A percentile compares a stretch with the other conserved stretches of the same genome.
Evolutionary conservation across 257 asterid genomes (phyloP).

Genomic region (Salvia miltiorrhiza): DNA sequence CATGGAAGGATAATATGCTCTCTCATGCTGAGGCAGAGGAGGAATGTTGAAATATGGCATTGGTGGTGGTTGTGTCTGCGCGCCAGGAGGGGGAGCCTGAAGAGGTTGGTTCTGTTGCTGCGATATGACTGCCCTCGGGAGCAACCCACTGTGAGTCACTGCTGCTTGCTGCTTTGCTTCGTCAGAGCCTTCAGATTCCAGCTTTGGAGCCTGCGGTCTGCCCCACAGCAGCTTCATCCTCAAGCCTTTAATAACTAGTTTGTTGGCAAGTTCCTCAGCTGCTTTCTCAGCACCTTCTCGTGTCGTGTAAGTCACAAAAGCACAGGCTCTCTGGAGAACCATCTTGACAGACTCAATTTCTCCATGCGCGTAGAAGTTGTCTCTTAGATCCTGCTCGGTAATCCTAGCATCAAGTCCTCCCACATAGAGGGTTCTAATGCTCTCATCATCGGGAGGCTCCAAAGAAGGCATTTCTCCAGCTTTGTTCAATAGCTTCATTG

Average conservation of each 20-base stretch:
- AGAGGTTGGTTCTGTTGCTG: conserved; percentile 85
- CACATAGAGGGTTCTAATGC: conserved; percentile 86
- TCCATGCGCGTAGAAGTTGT: conserved; percentile 89
- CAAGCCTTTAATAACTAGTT: conserved; percentile 80
- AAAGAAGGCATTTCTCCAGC: conserved; percentile 99
- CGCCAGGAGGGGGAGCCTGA: conserved; percentile 53
- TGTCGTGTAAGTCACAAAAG: conserved; percentile 87
- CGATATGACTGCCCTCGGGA: conserved; percentile 88
- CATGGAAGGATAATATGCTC: conserved; percentile 90
- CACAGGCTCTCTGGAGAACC: conserved; percentile 92
- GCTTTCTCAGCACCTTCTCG: conserved; percentile 98
- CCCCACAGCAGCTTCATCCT: conserved; percentile 97
- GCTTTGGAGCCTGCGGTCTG: conserved; percentile 72
- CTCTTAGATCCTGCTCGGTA: conserved; percentile 83
- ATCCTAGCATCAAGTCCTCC: conserved; percentile 94
- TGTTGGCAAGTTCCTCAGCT: conserved; percentile 92
- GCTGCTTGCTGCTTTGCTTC: conserved; percentile 78
- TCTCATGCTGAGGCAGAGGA: conserved; percentile 69
- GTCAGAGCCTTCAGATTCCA: conserved; percentile 61
- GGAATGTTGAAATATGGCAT: conserved; percentile 89
- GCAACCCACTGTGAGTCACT: conserved; percentile 74
- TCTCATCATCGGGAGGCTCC: conserved; percentile 95
- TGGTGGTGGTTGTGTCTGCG: conserved; percentile 49
- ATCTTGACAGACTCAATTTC: conserved; percentile 91
- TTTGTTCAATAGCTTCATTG: conserved; percentile 77